A percentile compares a stretch with the other conserved stretches of the same genome.
These are phyloP conservation scores for Wickerhamiella azymoides DNA, from an alignment of 805 yeast genomes.

Conservation along the genomic window DNA sequence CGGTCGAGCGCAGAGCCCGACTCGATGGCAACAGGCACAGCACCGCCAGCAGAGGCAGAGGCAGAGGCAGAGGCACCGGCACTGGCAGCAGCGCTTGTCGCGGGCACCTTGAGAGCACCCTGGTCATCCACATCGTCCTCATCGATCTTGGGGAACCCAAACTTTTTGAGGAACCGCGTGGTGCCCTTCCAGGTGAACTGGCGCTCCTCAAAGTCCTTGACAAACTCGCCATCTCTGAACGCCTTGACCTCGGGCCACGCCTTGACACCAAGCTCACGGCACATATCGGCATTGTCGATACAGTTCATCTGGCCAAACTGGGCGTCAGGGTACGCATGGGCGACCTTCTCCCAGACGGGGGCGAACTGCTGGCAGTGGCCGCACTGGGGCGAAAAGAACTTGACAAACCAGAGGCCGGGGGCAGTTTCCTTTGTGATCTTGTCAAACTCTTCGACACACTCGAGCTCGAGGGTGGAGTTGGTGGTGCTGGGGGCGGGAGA, in stretches of 20 bases:
- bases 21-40: background rate
- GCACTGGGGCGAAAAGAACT: constrained; percentile 85
- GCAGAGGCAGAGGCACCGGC: too few species aligned
- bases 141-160: background rate
- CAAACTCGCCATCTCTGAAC: constrained; percentile 12
- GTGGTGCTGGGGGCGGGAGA: background rate
- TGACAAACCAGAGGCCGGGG: constrained; percentile 54
- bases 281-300: constrained; percentile 66
- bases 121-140: background rate
- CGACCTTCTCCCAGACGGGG: constrained; percentile 36
- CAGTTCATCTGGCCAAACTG: constrained; percentile 56
- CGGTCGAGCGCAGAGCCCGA: background rate
- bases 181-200: constrained; percentile 11
- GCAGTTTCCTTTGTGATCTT: background rate
- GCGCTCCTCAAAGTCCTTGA: constrained; percentile 4
- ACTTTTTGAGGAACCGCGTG: constrained; percentile 3
- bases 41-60: background rate
- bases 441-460: background rate
- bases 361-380: constrained; percentile 64
- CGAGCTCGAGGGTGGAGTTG: background rate
- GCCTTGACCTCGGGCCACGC: constrained; percentile 12
- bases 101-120: background rate
- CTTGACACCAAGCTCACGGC: constrained; percentile 9
- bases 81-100: background rate
- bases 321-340: background rate